Percentiles rank a stretch among this genome's conserved stretches.
Evolutionary conservation across 352 stramenopile species (phyloP).

Genomic region (Phytopythium litorale): DNA sequence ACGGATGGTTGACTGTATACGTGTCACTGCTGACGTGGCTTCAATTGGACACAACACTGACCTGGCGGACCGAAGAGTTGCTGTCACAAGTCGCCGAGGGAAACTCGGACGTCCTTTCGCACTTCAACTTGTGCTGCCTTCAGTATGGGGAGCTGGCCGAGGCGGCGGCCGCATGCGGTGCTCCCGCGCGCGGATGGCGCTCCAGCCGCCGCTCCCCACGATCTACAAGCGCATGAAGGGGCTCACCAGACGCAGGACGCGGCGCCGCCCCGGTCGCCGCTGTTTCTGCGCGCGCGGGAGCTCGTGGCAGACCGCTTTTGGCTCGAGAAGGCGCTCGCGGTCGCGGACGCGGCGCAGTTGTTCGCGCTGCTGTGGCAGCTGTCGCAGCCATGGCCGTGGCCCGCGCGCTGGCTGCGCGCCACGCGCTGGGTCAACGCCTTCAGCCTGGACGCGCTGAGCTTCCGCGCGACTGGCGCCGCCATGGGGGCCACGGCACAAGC

Average conservation of each 20-base stretch:
- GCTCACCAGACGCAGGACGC: not conserved
- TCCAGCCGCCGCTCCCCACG: not conserved
- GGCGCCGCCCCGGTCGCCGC: not conserved
- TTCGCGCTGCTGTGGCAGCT: constrained; percentile 75
- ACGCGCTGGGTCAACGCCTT: constrained; percentile 54
- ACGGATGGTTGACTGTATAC: no score
- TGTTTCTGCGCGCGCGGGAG: not conserved
- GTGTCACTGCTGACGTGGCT: not conserved
- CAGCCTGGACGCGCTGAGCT: constrained; percentile 53
- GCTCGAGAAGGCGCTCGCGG: constrained; percentile 51
- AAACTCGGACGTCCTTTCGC: not conserved
- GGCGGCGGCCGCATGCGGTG: not conserved
- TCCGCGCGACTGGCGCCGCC: constrained; percentile 39
- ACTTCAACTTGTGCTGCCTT: not conserved
- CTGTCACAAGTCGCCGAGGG: no score
- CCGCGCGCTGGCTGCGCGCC: constrained; percentile 39
- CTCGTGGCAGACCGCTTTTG: constrained; percentile 47
- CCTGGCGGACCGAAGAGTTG: no score
- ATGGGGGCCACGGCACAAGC: constrained; percentile 51
- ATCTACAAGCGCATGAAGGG: not conserved
- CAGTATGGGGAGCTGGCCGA: not conserved
- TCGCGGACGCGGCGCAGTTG: constrained; percentile 47
- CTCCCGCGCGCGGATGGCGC: not conserved
- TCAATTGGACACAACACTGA: not conserved
- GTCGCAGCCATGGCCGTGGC: constrained; percentile 76